A percentile compares a stretch with the other conserved stretches of the same genome.
Conservation (phyloP, 2,329 filamentous ascomycete species). For the Scolecobasidium constrictum region DNA sequence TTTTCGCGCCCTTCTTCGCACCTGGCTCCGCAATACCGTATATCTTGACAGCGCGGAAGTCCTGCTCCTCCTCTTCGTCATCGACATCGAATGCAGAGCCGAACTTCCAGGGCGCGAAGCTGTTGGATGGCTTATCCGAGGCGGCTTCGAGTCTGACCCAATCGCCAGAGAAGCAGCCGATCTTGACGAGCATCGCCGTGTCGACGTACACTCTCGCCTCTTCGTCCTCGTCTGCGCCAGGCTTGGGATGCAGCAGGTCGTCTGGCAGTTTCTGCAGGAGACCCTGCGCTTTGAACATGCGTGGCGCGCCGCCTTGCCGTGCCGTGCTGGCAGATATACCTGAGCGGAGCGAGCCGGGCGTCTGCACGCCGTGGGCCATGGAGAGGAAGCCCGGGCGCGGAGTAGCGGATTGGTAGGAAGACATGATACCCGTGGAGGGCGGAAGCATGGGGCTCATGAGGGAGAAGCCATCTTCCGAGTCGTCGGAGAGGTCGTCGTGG, state of each 20-base stretch:
- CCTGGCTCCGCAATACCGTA: constrained; percentile 75
- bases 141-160: constrained; percentile 82
- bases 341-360: constrained; percentile 82
- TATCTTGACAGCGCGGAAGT: constrained; percentile 77
- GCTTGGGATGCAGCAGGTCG: constrained; percentile 76
- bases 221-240: constrained; percentile 74
- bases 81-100: constrained; percentile 44
- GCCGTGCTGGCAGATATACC: constrained; percentile 78
- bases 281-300: constrained; percentile 75
- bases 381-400: constrained; percentile 61
- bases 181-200: constrained; percentile 70
- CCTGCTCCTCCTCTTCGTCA: constrained; percentile 50
- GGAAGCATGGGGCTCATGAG: constrained; percentile 69
- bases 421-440: constrained; percentile 62
- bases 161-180: constrained; percentile 95
- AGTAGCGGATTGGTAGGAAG: constrained; percentile 69
- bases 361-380: constrained; percentile 60
- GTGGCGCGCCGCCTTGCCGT: constrained; percentile 46
- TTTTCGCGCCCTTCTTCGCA: constrained; percentile 40
- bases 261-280: constrained; percentile 61
- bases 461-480: constrained; percentile 90
- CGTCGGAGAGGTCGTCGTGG: constrained; percentile 75
- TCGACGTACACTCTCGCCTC: constrained; percentile 83
- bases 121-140: constrained; percentile 60
- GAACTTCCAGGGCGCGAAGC: constrained; percentile 44